Conservation (phyloP, 345 rosid species). For the Gossypium longicalyx region DNA sequence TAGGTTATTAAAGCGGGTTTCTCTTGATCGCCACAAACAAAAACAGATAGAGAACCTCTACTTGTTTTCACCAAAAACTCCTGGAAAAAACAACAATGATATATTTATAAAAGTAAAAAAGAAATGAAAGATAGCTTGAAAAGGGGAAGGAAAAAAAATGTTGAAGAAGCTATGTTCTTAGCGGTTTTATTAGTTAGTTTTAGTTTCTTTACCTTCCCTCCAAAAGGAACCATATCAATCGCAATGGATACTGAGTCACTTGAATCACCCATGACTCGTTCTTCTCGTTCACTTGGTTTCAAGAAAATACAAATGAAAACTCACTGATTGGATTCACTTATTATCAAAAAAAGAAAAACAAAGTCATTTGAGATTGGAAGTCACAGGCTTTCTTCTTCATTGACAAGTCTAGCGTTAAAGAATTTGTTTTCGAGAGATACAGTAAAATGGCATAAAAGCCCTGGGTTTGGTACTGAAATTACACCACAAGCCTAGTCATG, state of each 20-base stretch:
- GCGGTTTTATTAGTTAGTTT: slow-evolving; percentile 8
- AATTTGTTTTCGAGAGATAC: neutral
- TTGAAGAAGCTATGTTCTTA: neutral
- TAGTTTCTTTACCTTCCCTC: slow-evolving; percentile 41
- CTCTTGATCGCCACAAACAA: slow-evolving; percentile 70
- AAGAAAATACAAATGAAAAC: slow-evolving; percentile 17
- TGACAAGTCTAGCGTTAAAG: neutral
- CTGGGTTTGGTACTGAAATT: neutral
- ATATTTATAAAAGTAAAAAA: neutral
- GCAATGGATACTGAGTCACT: slow-evolving; percentile 48
- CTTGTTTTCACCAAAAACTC: slow-evolving; percentile 76
- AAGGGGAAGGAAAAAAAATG: neutral
- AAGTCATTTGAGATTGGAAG: slow-evolving; percentile 31
- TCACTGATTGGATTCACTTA: slow-evolving; percentile 12
- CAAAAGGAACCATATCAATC: slow-evolving; percentile 39
- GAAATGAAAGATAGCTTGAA: neutral
- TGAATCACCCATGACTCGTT: slow-evolving; percentile 42
- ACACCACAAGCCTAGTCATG: neutral
- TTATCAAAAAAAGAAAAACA: neutral
- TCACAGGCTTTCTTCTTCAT: neutral
- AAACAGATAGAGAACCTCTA: slow-evolving; percentile 62
- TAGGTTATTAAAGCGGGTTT: slow-evolving; percentile 84
- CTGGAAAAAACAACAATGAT: slow-evolving; percentile 26
- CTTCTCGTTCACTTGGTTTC: neutral
- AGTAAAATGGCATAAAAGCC: slow-evolving; percentile 6